phyloP scores from a whole-genome alignment of 75 land plant species.

The Picea sitchensis region DNA sequence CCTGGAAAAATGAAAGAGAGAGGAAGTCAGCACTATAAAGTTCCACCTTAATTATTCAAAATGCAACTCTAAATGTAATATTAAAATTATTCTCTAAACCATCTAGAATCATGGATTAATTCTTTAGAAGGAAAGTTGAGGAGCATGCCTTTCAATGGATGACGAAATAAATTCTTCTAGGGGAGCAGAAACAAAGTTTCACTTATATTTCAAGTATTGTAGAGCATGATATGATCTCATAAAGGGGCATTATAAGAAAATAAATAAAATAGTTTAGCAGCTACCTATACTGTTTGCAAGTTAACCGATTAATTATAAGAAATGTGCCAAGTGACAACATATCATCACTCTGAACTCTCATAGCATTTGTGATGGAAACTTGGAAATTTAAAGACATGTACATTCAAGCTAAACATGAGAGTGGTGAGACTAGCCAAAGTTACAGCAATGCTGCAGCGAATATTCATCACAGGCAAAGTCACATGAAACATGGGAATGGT shows the following conservation, averaged over 20 bases:
- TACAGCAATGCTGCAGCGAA: too few species aligned
- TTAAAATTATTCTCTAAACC: not conserved
- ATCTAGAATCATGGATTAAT: not conserved
- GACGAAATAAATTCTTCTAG: not conserved
- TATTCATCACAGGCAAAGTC: too few species aligned
- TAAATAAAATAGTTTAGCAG: not conserved
- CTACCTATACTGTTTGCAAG: not conserved
- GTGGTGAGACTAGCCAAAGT: too few species aligned
- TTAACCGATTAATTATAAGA: not conserved
- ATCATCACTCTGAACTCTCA: not conserved
- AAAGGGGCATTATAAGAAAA: not conserved
- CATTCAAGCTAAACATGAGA: too few species aligned
- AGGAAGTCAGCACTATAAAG: not conserved
- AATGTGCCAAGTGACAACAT: not conserved
- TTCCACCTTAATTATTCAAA: not conserved
- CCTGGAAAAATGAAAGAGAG: slow-evolving; percentile 38
- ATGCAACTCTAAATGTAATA: not conserved
- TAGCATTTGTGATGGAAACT: not conserved
- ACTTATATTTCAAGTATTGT: not conserved
- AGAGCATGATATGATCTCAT: not conserved
- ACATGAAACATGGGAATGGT: too few species aligned
- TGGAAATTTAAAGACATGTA: too few species aligned
- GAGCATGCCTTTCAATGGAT: not conserved
- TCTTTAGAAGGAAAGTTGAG: not conserved
- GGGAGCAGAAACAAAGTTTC: not conserved